Evolutionary conservation across 345 rosid species (phyloP).

Genomic region (Eucalyptus urophylla): DNA sequence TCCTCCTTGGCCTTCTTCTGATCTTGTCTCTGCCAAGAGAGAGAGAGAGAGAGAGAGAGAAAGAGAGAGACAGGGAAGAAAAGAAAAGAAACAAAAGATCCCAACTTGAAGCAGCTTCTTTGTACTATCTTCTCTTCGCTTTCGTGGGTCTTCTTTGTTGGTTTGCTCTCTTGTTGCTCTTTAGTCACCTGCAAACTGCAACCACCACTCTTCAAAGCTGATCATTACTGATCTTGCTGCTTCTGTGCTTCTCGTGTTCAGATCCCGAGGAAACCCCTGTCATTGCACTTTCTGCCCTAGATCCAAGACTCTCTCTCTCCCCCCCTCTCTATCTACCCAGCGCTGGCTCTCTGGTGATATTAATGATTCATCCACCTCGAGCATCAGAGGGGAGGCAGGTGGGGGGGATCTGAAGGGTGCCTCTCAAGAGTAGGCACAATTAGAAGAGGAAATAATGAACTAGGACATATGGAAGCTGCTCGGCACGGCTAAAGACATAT

Average conservation of each 20-base stretch:
- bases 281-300: constrained; percentile 28
- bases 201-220: background rate
- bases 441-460: background rate
- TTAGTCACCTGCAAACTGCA: background rate
- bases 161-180: background rate
- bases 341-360: background rate
- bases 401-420: background rate
- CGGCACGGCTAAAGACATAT: background rate
- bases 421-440: background rate
- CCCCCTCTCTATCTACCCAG: background rate
- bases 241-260: background rate
- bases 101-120: background rate
- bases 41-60: background rate
- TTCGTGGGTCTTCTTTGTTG: background rate
- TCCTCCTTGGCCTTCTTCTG: background rate
- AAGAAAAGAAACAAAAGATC: background rate
- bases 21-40: background rate
- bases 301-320: background rate
- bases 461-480: background rate
- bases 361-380: background rate
- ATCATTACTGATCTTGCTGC: background rate
- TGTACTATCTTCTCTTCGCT: background rate
- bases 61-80: background rate
- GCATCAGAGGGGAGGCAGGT: background rate
- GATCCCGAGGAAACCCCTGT: constrained; percentile 29